Percentiles rank a stretch among this genome's conserved stretches.
These are phyloP conservation scores for Domatiomyces catenatus DNA, from an alignment of 2,329 filamentous ascomycete species.

Conservation along the genomic window DNA sequence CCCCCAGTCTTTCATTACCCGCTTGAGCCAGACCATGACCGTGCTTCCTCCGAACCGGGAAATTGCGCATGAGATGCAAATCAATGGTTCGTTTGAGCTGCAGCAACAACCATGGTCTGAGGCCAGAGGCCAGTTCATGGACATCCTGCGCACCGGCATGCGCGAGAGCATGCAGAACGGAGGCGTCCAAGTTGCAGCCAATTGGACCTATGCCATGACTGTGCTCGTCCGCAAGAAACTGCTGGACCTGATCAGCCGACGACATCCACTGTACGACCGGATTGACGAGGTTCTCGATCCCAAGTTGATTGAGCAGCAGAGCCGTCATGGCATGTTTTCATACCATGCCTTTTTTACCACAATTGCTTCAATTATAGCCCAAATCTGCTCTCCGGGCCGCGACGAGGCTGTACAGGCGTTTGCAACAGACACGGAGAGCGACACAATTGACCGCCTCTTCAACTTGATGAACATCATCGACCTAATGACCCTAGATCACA, in stretches of 20 bases:
- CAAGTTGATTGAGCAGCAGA: constrained; percentile 41
- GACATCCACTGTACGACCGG: constrained; percentile 45
- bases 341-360: constrained; percentile 48
- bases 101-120: constrained; percentile 35
- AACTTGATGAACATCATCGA: constrained; percentile 49
- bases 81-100: constrained; percentile 49
- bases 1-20: constrained; percentile 23
- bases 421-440: constrained; percentile 32
- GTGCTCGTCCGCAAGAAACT: constrained; percentile 48
- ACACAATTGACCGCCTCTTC: constrained; percentile 49
- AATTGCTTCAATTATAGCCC: constrained; percentile 46
- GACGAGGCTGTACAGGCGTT: constrained; percentile 44
- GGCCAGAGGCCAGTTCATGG: constrained; percentile 42
- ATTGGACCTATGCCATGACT: constrained; percentile 52
- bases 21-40: constrained; percentile 40
- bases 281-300: constrained; percentile 48
- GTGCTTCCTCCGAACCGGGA: constrained; percentile 46
- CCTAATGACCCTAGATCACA: constrained; percentile 46
- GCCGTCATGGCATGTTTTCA: constrained; percentile 45
- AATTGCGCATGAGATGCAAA: constrained; percentile 47
- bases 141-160: constrained; percentile 35
- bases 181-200: constrained; percentile 38
- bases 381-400: constrained; percentile 49
- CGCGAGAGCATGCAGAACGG: constrained; percentile 42
- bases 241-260: constrained; percentile 41